phyloP scores from a whole-genome alignment of 805 yeast species.

The Candida ovalis region DNA sequence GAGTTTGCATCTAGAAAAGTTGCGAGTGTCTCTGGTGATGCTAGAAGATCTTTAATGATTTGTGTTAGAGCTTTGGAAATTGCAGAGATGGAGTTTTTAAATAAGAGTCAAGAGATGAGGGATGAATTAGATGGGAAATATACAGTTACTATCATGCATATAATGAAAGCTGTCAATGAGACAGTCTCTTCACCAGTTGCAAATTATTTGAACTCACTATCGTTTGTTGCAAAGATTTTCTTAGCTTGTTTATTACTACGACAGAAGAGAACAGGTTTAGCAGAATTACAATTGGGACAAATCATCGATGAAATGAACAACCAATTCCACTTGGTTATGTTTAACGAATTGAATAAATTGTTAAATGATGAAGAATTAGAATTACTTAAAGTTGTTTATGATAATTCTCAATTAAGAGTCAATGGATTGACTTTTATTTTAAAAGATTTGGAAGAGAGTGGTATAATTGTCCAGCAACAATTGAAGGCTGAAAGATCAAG shows the following conservation, averaged over 20 bases:
- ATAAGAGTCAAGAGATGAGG: constrained; percentile 26
- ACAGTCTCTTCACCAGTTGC: constrained; percentile 72
- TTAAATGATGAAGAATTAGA: constrained; percentile 23
- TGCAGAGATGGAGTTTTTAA: constrained; percentile 62
- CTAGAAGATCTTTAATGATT: constrained; percentile 84
- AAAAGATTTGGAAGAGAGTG: constrained; percentile 72
- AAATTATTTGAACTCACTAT: constrained; percentile 50
- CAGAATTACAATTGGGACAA: constrained; percentile 72
- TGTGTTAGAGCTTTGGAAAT: constrained; percentile 87
- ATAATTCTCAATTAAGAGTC: constrained; percentile 41
- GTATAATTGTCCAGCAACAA: constrained; percentile 66
- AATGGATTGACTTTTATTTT: constrained; percentile 58
- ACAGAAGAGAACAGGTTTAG: constrained; percentile 61
- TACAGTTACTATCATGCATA: constrained; percentile 66
- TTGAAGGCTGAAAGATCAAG: constrained; percentile 65
- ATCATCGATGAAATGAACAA: constrained; percentile 70
- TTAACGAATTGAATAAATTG: constrained; percentile 25
- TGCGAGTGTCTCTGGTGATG: constrained; percentile 97
- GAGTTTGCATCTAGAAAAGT: constrained; percentile 92
- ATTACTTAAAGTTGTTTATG: constrained; percentile 24
- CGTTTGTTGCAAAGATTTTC: constrained; percentile 69
- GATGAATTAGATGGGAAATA: constrained; percentile 35
- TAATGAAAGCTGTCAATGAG: constrained; percentile 76
- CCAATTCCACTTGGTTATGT: constrained; percentile 26
- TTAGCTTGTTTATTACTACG: constrained; percentile 65